Evolutionary conservation across 768 basidiomycete genomes (phyloP).

Genomic region (Tylopilus sp.): DNA sequence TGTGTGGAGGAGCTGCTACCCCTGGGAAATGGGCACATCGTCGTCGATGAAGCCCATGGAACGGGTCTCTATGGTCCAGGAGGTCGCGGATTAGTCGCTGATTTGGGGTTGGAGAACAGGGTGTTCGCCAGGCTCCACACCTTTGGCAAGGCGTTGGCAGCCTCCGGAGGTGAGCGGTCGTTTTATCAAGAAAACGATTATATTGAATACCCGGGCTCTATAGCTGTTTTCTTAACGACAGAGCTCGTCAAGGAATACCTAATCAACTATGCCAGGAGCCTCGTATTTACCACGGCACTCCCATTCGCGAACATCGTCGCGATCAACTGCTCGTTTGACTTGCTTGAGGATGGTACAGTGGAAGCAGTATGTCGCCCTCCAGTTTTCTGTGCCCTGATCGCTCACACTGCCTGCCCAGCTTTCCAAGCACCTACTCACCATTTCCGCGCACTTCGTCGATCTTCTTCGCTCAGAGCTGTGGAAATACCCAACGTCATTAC

Average conservation of each 20-base stretch:
- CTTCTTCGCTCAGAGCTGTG: slow-evolving; percentile 31
- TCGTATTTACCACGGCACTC: slow-evolving; percentile 90
- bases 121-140: slow-evolving; percentile 83
- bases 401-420: slow-evolving; percentile 33
- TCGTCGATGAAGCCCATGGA: slow-evolving; percentile 93
- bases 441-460: slow-evolving; percentile 31
- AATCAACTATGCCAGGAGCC: slow-evolving; percentile 85
- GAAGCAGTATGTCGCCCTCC: slow-evolving; percentile 37
- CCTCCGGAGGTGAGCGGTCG: slow-evolving; percentile 71
- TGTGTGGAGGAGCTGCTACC: slow-evolving; percentile 61
- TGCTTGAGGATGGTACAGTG: slow-evolving; percentile 67
- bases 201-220: background rate
- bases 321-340: slow-evolving; percentile 73
- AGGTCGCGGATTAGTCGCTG: slow-evolving; percentile 71
- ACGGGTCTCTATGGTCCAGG: slow-evolving; percentile 84
- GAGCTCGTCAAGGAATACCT: slow-evolving; percentile 77
- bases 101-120: slow-evolving; percentile 64
- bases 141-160: slow-evolving; percentile 89
- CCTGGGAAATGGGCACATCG: slow-evolving; percentile 58
- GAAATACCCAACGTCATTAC: slow-evolving; percentile 24
- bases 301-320: slow-evolving; percentile 74
- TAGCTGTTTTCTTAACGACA: slow-evolving; percentile 76
- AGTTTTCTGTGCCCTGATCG: background rate
- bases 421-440: slow-evolving; percentile 20
- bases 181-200: background rate